Base-by-base conservation (phyloP, 2,329 filamentous ascomycete species). In the Talaromyces pinophilus region DNA sequence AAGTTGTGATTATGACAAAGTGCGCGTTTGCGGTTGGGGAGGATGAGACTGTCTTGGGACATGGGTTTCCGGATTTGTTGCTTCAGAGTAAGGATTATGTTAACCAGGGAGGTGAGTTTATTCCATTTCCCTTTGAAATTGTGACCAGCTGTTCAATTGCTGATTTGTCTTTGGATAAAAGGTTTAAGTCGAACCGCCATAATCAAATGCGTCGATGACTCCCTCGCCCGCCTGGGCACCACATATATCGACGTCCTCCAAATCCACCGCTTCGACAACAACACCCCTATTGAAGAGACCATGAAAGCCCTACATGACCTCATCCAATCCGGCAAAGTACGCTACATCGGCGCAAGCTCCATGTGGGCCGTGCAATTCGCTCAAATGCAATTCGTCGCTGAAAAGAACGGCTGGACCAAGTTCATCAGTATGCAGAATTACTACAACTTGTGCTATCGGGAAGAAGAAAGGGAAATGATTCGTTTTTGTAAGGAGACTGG, bases 401-500 rank as follows among this genome's bases (percentile, higher is more conserved):
- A 85, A 70, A 82, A 81, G 74, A 72, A 85, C 60, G 81, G 83
- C 15, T 87, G 85, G 85, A 85, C 83, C 25, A 84, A 86, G 70
- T 88, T 88, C 71, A 76, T 87, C 60, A 82, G 78, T 13, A 87
- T 65, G 63, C 63, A 65, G 33, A 65, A 65, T 22, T 65, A 65
- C 28, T 65, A 65, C n/a, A 87, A 85, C 84, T 77, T 87, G 0
- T 73, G 86, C 4, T 87, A 88, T 71, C 82, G 87, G 2, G 87
- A 90, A 71, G 87, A 89, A 69, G 86, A 85, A 72, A 76, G 83
- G 0, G 83, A 85, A 69, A 85, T 85, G 83, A 84, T 79, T 66
- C 77, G 78, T 6, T 84, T 81, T 68, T 84, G 82, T 68, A 74
- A 80, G 28, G 74, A 76, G n/a, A 82, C 80, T 1, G 82, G 82